A percentile compares a stretch with the other conserved stretches of the same genome.
Conservation (phyloP, 305 asterid species). For the Stenogyne calaminthoides region DNA sequence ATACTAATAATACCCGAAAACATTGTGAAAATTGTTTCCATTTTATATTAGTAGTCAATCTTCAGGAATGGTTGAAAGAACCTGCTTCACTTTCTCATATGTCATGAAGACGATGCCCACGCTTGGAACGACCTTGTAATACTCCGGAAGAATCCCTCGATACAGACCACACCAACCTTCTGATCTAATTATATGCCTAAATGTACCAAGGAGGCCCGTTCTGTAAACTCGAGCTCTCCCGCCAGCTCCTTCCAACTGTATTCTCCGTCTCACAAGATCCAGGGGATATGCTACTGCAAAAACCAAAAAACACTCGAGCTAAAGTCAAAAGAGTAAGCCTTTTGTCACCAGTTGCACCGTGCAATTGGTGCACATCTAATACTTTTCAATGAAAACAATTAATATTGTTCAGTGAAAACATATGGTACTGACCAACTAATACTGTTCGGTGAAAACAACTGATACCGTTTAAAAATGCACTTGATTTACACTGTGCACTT, state of each 20-base stretch:
- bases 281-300: conserved; percentile 77
- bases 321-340: neutral
- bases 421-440: too few relatives aligned
- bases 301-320: neutral
- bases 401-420: too few relatives aligned
- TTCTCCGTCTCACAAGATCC: conserved; percentile 82
- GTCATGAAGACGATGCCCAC: conserved; percentile 86
- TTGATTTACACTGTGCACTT: too few relatives aligned
- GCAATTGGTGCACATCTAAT: too few relatives aligned
- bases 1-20: conserved; percentile 3
- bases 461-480: too few relatives aligned
- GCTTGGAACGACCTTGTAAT: conserved; percentile 83
- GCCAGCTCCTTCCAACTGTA: conserved; percentile 94
- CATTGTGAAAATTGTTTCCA: neutral
- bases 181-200: conserved; percentile 52
- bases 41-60: conserved; percentile 23
- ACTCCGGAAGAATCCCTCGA: conserved; percentile 84
- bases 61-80: conserved; percentile 52
- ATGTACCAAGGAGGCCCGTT: conserved; percentile 61
- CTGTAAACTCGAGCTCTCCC: conserved; percentile 70
- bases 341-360: too few relatives aligned
- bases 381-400: too few relatives aligned
- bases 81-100: conserved; percentile 73
- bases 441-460: too few relatives aligned
- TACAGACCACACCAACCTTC: conserved; percentile 76